phyloP scores from a whole-genome alignment of 768 basidiomycete species.

The Trametes elegans region DNA sequence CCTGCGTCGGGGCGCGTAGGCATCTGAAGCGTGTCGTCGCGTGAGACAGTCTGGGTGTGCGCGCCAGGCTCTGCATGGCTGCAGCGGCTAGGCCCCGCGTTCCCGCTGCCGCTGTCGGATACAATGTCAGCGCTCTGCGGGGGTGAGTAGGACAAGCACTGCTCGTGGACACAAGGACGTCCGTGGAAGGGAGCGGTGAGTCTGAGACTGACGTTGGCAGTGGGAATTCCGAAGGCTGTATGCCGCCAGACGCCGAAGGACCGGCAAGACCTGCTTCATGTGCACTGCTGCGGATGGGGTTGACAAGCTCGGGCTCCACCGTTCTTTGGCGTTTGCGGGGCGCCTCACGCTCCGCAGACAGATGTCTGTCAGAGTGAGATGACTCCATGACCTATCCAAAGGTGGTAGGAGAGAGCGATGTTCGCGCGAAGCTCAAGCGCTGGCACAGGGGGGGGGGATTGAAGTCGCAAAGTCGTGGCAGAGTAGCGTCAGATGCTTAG shows the following conservation, averaged over 20 bases:
- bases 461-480: no score
- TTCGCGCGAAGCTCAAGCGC: neutral
- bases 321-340: conserved; percentile 22
- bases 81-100: neutral
- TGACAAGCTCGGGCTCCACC: neutral
- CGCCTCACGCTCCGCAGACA: neutral
- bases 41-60: neutral
- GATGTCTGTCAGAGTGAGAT: neutral
- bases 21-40: conserved; percentile 3
- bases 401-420: neutral
- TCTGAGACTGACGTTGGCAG: neutral
- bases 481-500: no score
- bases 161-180: neutral
- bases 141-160: neutral
- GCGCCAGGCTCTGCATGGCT: neutral
- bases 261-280: neutral
- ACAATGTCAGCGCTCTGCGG: neutral
- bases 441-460: no score
- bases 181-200: neutral
- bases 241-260: neutral
- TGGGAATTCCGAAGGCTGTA: neutral
- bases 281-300: neutral
- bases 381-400: neutral
- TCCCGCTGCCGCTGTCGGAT: neutral
- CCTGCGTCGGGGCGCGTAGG: neutral